Percentiles rank a stretch among this genome's conserved stretches.
Conservation (phyloP, 441 rosid genomes). For the Gossypium schwendimanii region DNA sequence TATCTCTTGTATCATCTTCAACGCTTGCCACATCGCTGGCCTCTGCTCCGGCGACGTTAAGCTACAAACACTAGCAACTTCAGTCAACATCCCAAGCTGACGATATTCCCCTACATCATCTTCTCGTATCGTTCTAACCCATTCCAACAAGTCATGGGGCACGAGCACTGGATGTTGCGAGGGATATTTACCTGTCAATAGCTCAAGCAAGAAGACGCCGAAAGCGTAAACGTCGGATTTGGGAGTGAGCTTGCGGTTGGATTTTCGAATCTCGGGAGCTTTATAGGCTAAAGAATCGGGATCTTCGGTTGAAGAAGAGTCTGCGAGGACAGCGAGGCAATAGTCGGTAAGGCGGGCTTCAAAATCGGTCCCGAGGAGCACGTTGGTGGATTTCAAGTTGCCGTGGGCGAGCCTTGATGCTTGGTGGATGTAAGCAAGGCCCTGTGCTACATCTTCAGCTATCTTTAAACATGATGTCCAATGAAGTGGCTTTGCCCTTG, state of each 20-base stretch:
- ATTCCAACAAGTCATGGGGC: constrained; percentile 47
- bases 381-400: constrained; percentile 72
- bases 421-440: constrained; percentile 71
- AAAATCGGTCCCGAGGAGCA: constrained; percentile 77
- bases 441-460: constrained; percentile 90
- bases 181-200: constrained; percentile 62
- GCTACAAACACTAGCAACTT: constrained; percentile 70
- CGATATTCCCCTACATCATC: constrained; percentile 43
- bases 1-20: constrained; percentile 78
- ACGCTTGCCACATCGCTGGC: constrained; percentile 73
- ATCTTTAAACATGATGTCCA: constrained; percentile 95
- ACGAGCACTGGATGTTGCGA: constrained; percentile 58
- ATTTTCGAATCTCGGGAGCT: constrained; percentile 69
- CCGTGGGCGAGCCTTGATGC: constrained; percentile 70
- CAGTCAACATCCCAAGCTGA: constrained; percentile 66
- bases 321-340: constrained; percentile 54
- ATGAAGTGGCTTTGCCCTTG: constrained; percentile 80
- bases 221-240: constrained; percentile 74
- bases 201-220: constrained; percentile 74
- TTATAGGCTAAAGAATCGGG: constrained; percentile 45
- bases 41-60: constrained; percentile 69
- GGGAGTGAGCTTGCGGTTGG: constrained; percentile 33
- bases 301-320: constrained; percentile 30
- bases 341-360: constrained; percentile 79
- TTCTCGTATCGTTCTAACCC: constrained; percentile 62